These are phyloP conservation scores for Trichosphaerium sp. DNA, from an alignment of 78 protist genomes.

Conservation along the genomic window DNA sequence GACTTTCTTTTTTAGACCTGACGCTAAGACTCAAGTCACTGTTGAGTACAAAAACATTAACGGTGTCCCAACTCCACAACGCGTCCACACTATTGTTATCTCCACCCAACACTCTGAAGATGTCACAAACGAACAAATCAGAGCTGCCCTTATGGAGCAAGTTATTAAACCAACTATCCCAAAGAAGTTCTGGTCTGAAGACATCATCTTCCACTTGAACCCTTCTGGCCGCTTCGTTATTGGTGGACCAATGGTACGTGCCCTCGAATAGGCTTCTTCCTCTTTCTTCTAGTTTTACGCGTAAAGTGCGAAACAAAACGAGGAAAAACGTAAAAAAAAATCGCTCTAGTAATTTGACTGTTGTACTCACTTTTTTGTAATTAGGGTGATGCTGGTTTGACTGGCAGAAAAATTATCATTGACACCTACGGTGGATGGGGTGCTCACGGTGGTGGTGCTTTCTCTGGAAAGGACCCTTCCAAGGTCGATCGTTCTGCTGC, in stretches of 20 bases:
- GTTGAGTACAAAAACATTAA: slow-evolving; percentile 84
- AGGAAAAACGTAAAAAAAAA: too few relatives aligned
- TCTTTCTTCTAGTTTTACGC: too few relatives aligned
- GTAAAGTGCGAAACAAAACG: too few relatives aligned
- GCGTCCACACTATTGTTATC: slow-evolving; percentile 96
- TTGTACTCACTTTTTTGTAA: too few relatives aligned
- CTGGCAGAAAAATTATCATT: slow-evolving; percentile 99
- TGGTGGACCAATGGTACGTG: slow-evolving; percentile 99
- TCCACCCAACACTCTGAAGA: slow-evolving; percentile 96
- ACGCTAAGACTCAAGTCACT: slow-evolving; percentile 99
- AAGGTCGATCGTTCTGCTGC: slow-evolving; percentile 99
- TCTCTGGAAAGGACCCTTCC: slow-evolving; percentile 99
- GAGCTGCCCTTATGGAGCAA: slow-evolving; percentile 67
- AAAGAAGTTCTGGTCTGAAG: slow-evolving; percentile 76
- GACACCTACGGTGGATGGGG: slow-evolving; percentile 99
- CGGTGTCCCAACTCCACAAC: slow-evolving; percentile 72
- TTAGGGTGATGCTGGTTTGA: slow-evolving; percentile 99
- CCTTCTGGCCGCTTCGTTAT: slow-evolving; percentile 97
- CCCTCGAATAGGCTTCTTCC: too few relatives aligned
- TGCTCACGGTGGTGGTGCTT: slow-evolving; percentile 99
- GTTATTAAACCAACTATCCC: slow-evolving; percentile 86
- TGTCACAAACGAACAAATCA: slow-evolving; percentile 78
- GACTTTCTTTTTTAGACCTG: too few relatives aligned
- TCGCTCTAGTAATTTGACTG: too few relatives aligned
- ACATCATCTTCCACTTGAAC: slow-evolving; percentile 94